These are phyloP conservation scores for Neofusicoccum parvum DNA, from an alignment of 2,329 filamentous ascomycete species.

Conservation along the genomic window DNA sequence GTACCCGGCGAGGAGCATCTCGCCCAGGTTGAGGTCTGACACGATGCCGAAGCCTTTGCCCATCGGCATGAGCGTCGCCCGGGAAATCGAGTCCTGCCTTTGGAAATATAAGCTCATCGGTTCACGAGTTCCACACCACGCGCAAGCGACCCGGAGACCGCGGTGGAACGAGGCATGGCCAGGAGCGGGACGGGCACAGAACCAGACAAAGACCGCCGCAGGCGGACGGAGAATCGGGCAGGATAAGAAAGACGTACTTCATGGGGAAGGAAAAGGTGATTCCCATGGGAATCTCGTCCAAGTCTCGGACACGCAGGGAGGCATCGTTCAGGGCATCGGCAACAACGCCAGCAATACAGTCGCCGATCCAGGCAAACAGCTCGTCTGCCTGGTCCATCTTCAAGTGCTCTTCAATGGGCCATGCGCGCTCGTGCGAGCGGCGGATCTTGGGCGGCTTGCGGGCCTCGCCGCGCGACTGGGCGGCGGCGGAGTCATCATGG, in stretches of 20 bases:
- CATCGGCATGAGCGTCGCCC: slow-evolving; percentile 68
- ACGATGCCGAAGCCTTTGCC: slow-evolving; percentile 70
- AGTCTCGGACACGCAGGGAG: slow-evolving; percentile 32
- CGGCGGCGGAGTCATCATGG: slow-evolving; percentile 34
- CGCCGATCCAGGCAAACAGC: slow-evolving; percentile 80
- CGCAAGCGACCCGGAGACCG: slow-evolving; percentile 24
- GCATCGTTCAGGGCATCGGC: slow-evolving; percentile 54
- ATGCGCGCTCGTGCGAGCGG: slow-evolving; percentile 67
- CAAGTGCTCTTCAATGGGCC: slow-evolving; percentile 73
- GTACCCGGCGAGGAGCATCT: slow-evolving; percentile 62
- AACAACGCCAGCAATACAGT: slow-evolving; percentile 74
- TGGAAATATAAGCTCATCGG: slow-evolving; percentile 23
- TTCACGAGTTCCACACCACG: slow-evolving; percentile 15
- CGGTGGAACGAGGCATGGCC: neutral
- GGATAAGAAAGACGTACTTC: slow-evolving; percentile 42
- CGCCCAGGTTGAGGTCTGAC: slow-evolving; percentile 62
- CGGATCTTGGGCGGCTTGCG: slow-evolving; percentile 49
- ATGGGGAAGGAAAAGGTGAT: slow-evolving; percentile 74
- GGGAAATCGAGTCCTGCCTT: slow-evolving; percentile 61
- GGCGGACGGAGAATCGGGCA: slow-evolving; percentile 4
- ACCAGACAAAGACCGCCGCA: neutral
- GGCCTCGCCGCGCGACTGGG: slow-evolving; percentile 22
- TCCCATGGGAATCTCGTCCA: slow-evolving; percentile 60
- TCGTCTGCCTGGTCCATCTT: slow-evolving; percentile 75
- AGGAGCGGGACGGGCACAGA: too few relatives aligned